phyloP scores from a whole-genome alignment of 2,329 filamentous ascomycete genomes.

The Huntiella bhutanensis region DNA sequence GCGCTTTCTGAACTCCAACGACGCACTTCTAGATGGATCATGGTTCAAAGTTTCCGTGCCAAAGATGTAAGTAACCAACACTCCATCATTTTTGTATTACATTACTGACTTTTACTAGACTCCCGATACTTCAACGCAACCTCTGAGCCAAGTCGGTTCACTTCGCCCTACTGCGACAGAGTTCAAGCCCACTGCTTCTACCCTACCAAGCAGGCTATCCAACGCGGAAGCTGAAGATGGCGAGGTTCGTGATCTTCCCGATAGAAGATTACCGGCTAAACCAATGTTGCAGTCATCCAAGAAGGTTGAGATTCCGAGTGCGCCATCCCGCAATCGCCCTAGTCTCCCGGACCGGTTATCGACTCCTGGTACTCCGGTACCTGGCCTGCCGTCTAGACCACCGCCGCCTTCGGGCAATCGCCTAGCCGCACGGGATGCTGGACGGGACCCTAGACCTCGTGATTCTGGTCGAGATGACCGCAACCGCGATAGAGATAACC shows the following conservation, averaged over 20 bases:
- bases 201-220: conserved; percentile 2
- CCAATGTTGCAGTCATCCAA: conserved; percentile 17
- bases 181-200: conserved; percentile 29
- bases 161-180: conserved; percentile 42
- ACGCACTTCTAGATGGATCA: conserved; percentile 48
- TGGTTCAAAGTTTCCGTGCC: conserved; percentile 53
- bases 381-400: conserved; percentile 9
- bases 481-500: conserved; percentile 7
- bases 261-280: conserved; percentile 12
- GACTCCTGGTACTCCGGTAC: neutral
- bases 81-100: neutral
- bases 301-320: conserved; percentile 6
- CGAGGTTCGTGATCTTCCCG: conserved; percentile 29
- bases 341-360: neutral
- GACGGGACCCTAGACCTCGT: conserved; percentile 6
- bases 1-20: conserved; percentile 51
- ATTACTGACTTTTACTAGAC: conserved; percentile 11
- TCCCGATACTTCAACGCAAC: neutral
- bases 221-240: conserved; percentile 45
- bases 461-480: conserved; percentile 5
- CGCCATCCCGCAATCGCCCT: neutral
- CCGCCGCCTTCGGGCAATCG: conserved; percentile 8
- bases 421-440: neutral
- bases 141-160: conserved; percentile 16
- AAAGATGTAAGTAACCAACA: conserved; percentile 31